Evolutionary conservation across 164 flowering plant species (phyloP), one percentile per base, ranked within the genome.

Genomic region (Amborella trichopoda): DNA sequence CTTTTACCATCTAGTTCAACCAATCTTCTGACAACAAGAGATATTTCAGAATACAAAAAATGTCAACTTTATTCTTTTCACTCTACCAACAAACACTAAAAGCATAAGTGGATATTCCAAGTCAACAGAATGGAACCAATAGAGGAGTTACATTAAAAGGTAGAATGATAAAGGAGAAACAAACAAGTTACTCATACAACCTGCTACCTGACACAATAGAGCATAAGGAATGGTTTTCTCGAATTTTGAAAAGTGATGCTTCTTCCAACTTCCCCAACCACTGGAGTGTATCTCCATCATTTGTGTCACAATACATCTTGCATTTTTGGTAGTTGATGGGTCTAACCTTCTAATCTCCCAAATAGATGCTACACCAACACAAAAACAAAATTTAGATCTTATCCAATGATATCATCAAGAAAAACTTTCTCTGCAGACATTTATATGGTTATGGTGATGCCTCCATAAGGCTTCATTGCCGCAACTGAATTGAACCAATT

Each of bases 141-240:
- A 8, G 14, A 30, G 14, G 34, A 30, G 14, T 30, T 30, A 9
- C 34, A 30, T 14, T 8, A 30, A 30, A 30, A 12, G n/a, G n/a
- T n/a, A n/a, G 26, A 5, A 47, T 24, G 41, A 6, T 34, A 5
- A 50, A 39, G 20, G 33, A 33, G 37, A 50, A 44, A 6, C 19
- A n/a, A n/a, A 28, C 23, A 54, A 19, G 37, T 19, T 27, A 52
- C n/a, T n/a, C n/a, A n/a, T 50, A 61, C 14, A 42, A 90, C 98
- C 95, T 80, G 88, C 69, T 46, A 91, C 99, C 70, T 91, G 99
- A 68, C 73, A 70, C 66, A 91, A 50, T 40, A 84, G 61, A 20
- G 88, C 95, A 65, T 56, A 80, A 18, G 85, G 80, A 46, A 83
- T 61, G 22, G 80, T 69, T 66, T 77, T 78, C 56, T 87, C 94